Evolutionary conservation across 208 protist species (phyloP), one percentile per base, ranked within the genome.

Genomic region (Jaenimonas drosophilae): DNA sequence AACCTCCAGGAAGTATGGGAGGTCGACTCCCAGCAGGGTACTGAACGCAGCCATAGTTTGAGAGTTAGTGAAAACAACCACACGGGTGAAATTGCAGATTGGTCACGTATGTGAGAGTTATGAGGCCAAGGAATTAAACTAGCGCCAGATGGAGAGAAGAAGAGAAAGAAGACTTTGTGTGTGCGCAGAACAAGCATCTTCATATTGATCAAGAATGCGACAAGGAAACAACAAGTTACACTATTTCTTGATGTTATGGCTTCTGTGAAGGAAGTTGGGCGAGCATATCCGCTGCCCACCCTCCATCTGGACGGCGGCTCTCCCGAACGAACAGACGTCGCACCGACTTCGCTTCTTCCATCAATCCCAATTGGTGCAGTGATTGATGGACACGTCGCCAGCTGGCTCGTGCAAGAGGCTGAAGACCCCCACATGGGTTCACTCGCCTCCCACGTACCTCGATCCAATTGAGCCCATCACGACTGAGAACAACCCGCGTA

Each of bases 401-500:
- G 14, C 55, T 60, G 2, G 53, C 44, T 29, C 47, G 31, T 6
- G 66, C 76, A 3, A 75, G 39, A 12, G 38, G 63, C 11, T 69
- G 76, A 49, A 87, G 40, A 4, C 53, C 31, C n/a, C n/a, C n/a
- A n/a, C n/a, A n/a, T n/a, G n/a, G n/a, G n/a, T n/a, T n/a, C n/a
- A n/a, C n/a, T n/a, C n/a, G n/a, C n/a, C 82, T 61, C 2, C 51
- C 17, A 4, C 36, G 28, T 7, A 73, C 44, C 57, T 82, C 64
- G 7, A 70, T 11, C 73, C 78, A 91, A 59, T 87, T 91, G 12
- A 76, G 28, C 1, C 82, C 82, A 47, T 91, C 82, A 12, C 39
- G 55, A 23, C 47, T 39, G 6, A 89, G 48, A 4, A 63, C 31
- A 4, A 77, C 16, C 14, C 24, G 19, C n/a, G 11, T 12, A 44